Base-by-base conservation (phyloP, 164 flowering plant genomes). In the Piper longum region DNA sequence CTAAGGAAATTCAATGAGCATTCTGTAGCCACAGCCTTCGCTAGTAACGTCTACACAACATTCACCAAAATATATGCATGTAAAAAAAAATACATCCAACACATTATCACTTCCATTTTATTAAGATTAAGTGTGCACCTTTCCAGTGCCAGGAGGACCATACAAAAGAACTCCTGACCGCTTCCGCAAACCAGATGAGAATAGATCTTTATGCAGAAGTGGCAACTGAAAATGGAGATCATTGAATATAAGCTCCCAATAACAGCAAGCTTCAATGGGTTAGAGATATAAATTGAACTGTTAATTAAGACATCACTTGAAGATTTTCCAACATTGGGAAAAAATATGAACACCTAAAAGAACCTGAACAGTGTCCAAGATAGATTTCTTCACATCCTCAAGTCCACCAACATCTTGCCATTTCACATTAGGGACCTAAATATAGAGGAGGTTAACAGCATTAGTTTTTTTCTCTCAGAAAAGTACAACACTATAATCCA, bases 381-480 rank as follows among this genome's bases (percentile, higher is more conserved):
- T 93, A 52, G 92, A 80, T 72, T 86, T 86, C 80, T 93, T 93
- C 69, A 87, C 97, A 69, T 89, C 95, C 74, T 89, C 95, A 60
- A 93, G 90, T 65, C 98, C 96, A 66, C 98, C 98, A 75, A 88
- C 98, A 84, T 93, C 98, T 71, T 93, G 97, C 98, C 97, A 93
- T 79, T 88, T 88, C 43, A 93, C 90, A 68, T 86, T 75, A 42
- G 98, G 98, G 70, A 92, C 90, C 96, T 92, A 45, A 19, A 44
- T 6, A 48, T 9, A 48, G 52, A 9, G 12, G 8, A 41, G 41
- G 66, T 64, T 60, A 72, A 17, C 26, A 52, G n/a, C 48, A 56
- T 68, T 2, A 55, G 6, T 16, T 16, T 16, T 26, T 55, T 13
- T 55, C 19, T 55, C 57, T 16, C 4, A 3, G 41, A 43, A 26